phyloP scores from a whole-genome alignment of 2,329 filamentous ascomycete species.

The Phialophora macrospora region DNA sequence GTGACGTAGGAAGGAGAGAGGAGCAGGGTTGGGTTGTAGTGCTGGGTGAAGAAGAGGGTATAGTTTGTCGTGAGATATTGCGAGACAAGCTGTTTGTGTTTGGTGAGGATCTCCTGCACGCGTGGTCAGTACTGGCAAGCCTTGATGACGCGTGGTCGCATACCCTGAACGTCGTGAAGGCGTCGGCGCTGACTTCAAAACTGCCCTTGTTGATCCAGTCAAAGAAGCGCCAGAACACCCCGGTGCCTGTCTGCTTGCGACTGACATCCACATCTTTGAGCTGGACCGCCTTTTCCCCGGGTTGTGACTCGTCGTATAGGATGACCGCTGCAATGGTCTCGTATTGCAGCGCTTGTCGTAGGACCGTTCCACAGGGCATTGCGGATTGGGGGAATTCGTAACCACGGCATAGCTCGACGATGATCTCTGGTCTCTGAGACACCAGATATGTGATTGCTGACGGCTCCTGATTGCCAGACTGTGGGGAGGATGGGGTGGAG shows the following conservation, averaged over 20 bases:
- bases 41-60: conserved; percentile 82
- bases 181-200: conserved; percentile 96
- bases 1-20: conserved; percentile 97
- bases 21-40: conserved; percentile 74
- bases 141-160: conserved; percentile 39
- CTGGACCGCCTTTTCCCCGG: conserved; percentile 74
- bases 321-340: conserved; percentile 90
- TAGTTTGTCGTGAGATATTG: conserved; percentile 89
- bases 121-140: not conserved
- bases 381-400: conserved; percentile 91
- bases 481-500: conserved; percentile 61
- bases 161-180: conserved; percentile 96
- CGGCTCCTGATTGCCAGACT: conserved; percentile 65
- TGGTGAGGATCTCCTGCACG: conserved; percentile 86
- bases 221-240: conserved; percentile 96
- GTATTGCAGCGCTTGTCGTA: conserved; percentile 88
- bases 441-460: conserved; percentile 88
- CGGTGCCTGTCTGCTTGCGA: conserved; percentile 73
- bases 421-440: conserved; percentile 80
- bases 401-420: conserved; percentile 84
- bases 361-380: conserved; percentile 84
- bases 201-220: conserved; percentile 95
- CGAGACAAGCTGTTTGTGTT: conserved; percentile 88
- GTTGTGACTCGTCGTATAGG: conserved; percentile 84
- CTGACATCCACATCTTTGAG: conserved; percentile 78